A percentile compares a stretch with the other conserved stretches of the same genome.
phyloP scores from a whole-genome alignment of 169 alveolate genomes.

The Ichthyophthirius multifiliis region DNA sequence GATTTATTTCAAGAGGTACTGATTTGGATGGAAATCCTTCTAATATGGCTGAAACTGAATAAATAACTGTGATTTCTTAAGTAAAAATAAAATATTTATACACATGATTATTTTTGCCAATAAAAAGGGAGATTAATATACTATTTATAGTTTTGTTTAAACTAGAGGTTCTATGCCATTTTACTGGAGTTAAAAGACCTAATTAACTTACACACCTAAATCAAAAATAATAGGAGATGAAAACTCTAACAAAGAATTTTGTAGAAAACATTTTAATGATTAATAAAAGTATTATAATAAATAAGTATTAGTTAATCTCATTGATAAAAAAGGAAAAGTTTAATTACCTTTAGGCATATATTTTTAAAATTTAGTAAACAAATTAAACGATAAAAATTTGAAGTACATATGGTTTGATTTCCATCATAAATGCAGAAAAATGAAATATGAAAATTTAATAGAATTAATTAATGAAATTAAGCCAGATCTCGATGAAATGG shows the following conservation, averaged over 20 bases:
- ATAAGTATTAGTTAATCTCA: conserved; percentile 73
- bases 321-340: conserved; percentile 81
- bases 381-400: conserved; percentile 21
- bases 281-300: conserved; percentile 12
- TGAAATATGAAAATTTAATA: conserved; percentile 86
- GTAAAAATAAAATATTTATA: not conserved
- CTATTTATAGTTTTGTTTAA: conserved; percentile 88
- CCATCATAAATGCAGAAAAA: conserved; percentile 88
- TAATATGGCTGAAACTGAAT: conserved; percentile 96
- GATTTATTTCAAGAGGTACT: conserved; percentile 94
- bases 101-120: not conserved
- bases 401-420: conserved; percentile 92
- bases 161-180: conserved; percentile 96
- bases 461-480: conserved; percentile 62
- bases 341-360: conserved; percentile 56
- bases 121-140: conserved; percentile 55
- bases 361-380: conserved; percentile 34
- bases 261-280: conserved; percentile 71
- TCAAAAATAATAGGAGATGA: conserved; percentile 61
- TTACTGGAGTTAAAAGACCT: conserved; percentile 91
- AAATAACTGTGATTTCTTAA: conserved; percentile 66
- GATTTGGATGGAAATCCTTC: conserved; percentile 86
- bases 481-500: conserved; percentile 48
- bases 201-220: conserved; percentile 80
- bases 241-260: conserved; percentile 36